Percentiles rank a stretch among this genome's conserved stretches.
Conservation (phyloP, 2,329 filamentous ascomycete species). For the Byssothecium circinans region DNA sequence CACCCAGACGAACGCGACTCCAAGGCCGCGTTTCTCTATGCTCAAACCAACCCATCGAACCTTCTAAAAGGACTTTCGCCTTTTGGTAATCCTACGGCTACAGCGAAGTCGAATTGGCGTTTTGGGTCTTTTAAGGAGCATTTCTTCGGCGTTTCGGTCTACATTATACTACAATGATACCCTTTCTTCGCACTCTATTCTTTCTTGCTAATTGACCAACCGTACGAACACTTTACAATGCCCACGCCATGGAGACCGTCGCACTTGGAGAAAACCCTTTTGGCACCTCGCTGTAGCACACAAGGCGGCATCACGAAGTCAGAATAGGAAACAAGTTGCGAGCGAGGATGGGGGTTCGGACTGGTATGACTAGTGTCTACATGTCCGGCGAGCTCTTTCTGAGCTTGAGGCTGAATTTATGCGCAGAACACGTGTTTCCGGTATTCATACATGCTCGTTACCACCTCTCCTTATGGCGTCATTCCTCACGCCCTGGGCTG, state of each 20-base stretch:
- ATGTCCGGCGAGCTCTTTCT: neutral
- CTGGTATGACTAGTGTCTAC: neutral
- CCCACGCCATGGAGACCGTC: no score
- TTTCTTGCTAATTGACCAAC: neutral
- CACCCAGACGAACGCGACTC: no score
- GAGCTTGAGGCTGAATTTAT: neutral
- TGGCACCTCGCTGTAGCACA: no score
- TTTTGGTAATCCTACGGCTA: neutral
- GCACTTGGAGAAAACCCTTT: no score
- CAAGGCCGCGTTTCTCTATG: no score
- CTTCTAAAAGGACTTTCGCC: no score
- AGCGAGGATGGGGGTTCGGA: no score
- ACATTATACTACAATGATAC: neutral
- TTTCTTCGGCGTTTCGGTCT: neutral
- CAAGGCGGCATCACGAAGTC: neutral
- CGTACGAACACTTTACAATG: no score
- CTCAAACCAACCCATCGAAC: no score
- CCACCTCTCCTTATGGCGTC: neutral
- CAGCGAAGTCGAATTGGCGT: neutral
- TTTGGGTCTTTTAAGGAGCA: neutral
- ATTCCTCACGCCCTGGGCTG: neutral
- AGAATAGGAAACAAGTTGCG: neutral
- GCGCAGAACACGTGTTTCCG: neutral
- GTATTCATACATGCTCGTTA: slow-evolving; percentile 1
- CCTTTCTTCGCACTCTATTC: neutral